These are phyloP conservation scores for Fraxinus ornus DNA, from an alignment of 305 asterid species.

Conservation along the genomic window DNA sequence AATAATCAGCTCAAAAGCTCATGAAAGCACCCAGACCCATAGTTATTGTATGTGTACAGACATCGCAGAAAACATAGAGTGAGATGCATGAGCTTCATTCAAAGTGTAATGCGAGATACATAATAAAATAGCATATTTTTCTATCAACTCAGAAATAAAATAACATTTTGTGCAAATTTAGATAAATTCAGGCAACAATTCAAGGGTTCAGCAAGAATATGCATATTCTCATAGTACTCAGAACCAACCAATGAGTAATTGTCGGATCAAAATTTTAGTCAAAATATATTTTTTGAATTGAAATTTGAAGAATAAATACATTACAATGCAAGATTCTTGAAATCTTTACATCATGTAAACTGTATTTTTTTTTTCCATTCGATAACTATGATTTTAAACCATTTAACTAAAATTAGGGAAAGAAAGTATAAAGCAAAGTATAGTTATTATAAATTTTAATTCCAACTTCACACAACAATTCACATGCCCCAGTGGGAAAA, in stretches of 20 bases:
- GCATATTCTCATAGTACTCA: neutral
- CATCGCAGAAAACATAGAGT: neutral
- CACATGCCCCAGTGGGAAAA: neutral
- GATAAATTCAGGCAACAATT: neutral
- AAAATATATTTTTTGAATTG: neutral
- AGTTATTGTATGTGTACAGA: neutral
- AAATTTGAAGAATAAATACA: neutral
- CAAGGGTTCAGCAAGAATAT: neutral
- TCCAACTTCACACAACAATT: neutral
- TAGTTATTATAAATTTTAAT: neutral
- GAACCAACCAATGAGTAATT: neutral
- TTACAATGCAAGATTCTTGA: neutral
- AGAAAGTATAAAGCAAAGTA: neutral
- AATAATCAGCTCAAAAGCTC: neutral
- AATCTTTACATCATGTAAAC: neutral
- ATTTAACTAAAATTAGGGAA: neutral
- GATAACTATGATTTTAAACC: no score
- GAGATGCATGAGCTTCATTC: neutral
- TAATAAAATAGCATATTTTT: neutral
- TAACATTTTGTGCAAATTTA: neutral
- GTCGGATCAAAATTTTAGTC: neutral
- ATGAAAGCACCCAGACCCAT: neutral
- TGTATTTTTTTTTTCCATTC: neutral
- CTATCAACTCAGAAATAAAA: constrained; percentile 3
- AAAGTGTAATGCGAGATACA: neutral